phyloP scores from a whole-genome alignment of 257 asterid species.

The Solanum medicagineum region DNA sequence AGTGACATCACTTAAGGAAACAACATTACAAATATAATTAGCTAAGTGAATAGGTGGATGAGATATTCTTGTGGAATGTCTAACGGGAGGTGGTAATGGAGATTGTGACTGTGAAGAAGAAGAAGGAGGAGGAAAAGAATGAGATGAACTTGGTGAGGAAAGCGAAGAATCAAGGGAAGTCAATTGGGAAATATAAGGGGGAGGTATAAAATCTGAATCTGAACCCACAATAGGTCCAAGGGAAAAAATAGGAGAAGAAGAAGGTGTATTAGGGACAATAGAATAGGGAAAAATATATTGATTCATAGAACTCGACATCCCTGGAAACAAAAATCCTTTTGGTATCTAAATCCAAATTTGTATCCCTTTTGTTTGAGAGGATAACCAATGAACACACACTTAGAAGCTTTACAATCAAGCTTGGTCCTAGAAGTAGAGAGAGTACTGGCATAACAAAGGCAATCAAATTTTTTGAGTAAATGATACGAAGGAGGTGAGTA shows the following conservation, averaged over 20 bases:
- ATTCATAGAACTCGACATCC: background rate
- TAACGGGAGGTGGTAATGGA: too few species aligned
- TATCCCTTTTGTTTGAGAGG: background rate
- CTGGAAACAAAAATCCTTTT: background rate
- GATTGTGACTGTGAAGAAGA: accelerated
- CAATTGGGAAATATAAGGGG: too few species aligned
- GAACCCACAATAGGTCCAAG: too few species aligned
- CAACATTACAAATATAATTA: background rate
- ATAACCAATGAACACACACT: background rate
- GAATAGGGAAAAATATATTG: background rate
- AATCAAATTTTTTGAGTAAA: too few species aligned
- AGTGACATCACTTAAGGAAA: background rate
- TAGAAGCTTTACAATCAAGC: background rate
- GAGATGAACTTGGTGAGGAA: too few species aligned
- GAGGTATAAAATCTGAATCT: background rate
- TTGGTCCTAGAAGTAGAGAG: background rate
- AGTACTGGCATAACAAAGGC: background rate
- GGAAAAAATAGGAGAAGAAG: background rate
- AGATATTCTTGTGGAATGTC: background rate
- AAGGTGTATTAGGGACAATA: too few species aligned
- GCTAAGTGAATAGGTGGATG: background rate
- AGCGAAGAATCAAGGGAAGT: accelerated
- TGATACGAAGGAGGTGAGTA: too few species aligned
- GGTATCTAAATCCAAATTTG: background rate
- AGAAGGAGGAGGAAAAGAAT: background rate